A percentile compares a stretch with the other conserved stretches of the same genome.
These are phyloP conservation scores for Coccomyxa subellipsoidea DNA, from an alignment of 163 green algal genomes.

Conservation along the genomic window DNA sequence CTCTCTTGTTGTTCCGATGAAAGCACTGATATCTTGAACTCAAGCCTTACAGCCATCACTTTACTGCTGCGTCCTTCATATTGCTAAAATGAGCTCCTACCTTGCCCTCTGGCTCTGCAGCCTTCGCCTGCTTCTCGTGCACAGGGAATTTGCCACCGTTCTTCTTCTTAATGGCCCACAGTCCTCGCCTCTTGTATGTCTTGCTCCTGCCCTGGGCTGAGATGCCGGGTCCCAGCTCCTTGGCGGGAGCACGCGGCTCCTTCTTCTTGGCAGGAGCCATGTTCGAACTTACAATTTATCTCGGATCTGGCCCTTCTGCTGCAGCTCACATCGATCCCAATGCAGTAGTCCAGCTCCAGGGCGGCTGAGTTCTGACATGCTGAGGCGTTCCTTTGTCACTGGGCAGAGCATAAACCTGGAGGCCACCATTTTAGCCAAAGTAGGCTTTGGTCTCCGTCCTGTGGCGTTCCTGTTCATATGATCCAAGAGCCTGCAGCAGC, in stretches of 20 bases:
- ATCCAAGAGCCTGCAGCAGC: neutral
- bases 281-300: neutral
- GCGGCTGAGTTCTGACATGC: neutral
- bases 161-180: conserved; percentile 97
- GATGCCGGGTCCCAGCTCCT: conserved; percentile 47
- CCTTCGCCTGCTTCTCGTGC: conserved; percentile 64
- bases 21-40: too few relatives aligned
- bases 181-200: conserved; percentile 70
- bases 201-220: conserved; percentile 59
- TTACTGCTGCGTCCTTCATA: too few relatives aligned
- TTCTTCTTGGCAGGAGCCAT: neutral
- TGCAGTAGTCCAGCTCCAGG: neutral
- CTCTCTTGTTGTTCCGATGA: too few relatives aligned
- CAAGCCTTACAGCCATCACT: too few relatives aligned
- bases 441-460: too few relatives aligned
- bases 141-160: conserved; percentile 91
- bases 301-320: neutral
- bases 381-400: neutral
- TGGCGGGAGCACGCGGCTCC: neutral
- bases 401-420: too few relatives aligned
- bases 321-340: neutral
- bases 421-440: neutral
- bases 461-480: too few relatives aligned
- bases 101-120: conserved; percentile 8
- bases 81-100: conserved; percentile 4